These are phyloP conservation scores for Candida gigantensis DNA, from an alignment of 1,139 yeast genomes.

Conservation along the genomic window DNA sequence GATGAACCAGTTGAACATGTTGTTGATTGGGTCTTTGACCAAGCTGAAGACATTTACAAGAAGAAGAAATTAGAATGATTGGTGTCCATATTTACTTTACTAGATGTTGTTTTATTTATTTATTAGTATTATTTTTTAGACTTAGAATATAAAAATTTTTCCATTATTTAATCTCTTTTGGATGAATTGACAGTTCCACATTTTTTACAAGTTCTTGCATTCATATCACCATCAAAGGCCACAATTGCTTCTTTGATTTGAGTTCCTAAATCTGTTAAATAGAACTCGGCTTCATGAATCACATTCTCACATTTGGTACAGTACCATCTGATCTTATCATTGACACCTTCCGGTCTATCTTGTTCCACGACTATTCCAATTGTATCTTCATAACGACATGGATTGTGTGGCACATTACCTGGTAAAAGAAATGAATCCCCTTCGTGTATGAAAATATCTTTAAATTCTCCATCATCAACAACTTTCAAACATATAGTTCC, in stretches of 20 bases:
- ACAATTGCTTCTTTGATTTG: constrained; percentile 85
- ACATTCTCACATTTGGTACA: constrained; percentile 67
- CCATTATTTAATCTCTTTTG: constrained; percentile 41
- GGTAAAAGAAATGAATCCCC: constrained; percentile 89
- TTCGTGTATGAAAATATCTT: constrained; percentile 72
- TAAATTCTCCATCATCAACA: constrained; percentile 76
- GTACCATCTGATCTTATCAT: constrained; percentile 84
- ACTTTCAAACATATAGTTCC: constrained; percentile 85
- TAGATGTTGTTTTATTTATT: not conserved
- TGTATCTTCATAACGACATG: constrained; percentile 82
- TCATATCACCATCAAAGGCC: constrained; percentile 62
- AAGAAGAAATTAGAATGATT: constrained; percentile 9
- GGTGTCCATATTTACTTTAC: constrained; percentile 1
- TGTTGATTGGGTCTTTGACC: constrained; percentile 63
- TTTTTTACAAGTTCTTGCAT: constrained; percentile 67
- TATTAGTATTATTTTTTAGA: constrained; percentile 1
- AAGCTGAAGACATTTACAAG: constrained; percentile 46
- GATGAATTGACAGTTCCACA: constrained; percentile 76
- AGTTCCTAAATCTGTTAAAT: constrained; percentile 81
- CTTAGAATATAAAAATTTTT: constrained; percentile 14
- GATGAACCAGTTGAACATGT: constrained; percentile 82
- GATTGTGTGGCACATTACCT: constrained; percentile 84
- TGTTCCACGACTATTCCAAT: constrained; percentile 95
- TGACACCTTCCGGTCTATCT: constrained; percentile 72
- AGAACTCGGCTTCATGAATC: constrained; percentile 70